These are phyloP conservation scores for Echites panduratus DNA, from an alignment of 257 asterid genomes.

Conservation along the genomic window DNA sequence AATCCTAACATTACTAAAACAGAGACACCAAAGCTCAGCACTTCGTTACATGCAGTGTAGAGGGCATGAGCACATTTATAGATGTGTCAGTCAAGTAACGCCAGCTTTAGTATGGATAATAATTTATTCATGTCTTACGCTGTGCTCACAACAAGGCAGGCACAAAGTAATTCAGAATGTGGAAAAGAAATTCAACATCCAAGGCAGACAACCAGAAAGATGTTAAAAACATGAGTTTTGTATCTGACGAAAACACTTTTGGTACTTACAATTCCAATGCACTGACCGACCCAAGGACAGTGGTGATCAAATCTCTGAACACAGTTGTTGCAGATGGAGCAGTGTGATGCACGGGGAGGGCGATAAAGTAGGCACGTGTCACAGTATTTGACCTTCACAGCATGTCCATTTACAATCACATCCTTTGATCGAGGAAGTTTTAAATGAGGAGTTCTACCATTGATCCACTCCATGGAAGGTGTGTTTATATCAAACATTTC, in stretches of 20 bases:
- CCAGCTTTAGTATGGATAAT: not conserved
- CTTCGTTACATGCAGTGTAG: not conserved
- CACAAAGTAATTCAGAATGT: not conserved
- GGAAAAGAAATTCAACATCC: not conserved
- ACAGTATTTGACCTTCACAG: constrained; percentile 69
- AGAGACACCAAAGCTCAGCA: not conserved
- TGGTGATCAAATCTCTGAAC: constrained; percentile 90
- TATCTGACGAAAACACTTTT: not conserved
- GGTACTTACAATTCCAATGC: constrained; percentile 81
- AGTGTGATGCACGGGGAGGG: constrained; percentile 94
- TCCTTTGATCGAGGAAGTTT: constrained; percentile 71
- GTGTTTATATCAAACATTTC: constrained; percentile 41
- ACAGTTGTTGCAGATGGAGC: constrained; percentile 94
- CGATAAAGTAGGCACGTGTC: constrained; percentile 88
- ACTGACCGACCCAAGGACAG: constrained; percentile 95
- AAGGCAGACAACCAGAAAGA: not conserved
- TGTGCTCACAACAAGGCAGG: not conserved
- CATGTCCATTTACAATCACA: constrained; percentile 63
- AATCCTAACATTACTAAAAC: not conserved
- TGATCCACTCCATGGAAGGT: constrained; percentile 90
- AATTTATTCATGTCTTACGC: not conserved
- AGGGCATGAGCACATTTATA: not conserved
- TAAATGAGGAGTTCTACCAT: constrained; percentile 68
- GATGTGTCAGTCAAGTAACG: not conserved
- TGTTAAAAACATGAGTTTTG: not conserved